Evolutionary conservation across 768 basidiomycete genomes (phyloP), one percentile per base, ranked within the genome.

Genomic region (Amanita rubescens): DNA sequence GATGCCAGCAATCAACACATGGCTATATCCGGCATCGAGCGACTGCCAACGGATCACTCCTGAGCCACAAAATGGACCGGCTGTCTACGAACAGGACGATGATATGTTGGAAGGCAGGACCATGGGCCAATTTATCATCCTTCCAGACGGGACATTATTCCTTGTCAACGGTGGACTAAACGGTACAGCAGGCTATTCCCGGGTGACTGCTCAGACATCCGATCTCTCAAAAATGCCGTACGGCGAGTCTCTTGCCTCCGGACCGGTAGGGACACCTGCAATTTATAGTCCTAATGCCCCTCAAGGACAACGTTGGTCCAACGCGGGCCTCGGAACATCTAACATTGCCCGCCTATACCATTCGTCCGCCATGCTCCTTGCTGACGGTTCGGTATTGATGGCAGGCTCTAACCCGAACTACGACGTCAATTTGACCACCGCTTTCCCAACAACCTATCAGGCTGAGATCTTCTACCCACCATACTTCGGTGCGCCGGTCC

Each of bases 351-450:
- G 94, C 51, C 68, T 98, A 62, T 98, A 98, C 69, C 95, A 98
- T 70, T 95, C 93, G 0, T 80, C 81, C 0, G 94, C 92, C 8
- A 78, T 94, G 17, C 79, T 97, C 22, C 80, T 97, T 15, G 86
- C 92, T 8, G 93, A 89, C 55, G 90, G 81, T 1, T 89, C 88
- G 2, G 84, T 98, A 35, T 67, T 96, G 45, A 79, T 95, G 58
- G 91, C 90, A 24, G 95, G 95, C 5, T 92, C 90, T 27, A 97
- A 97, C 71, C 94, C 94, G 1, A 94, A 94, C 63, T 75, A 87
- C 32, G 94, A 97, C 60, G 85, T 87, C 55, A 84, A 85, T 61
- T 57, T 71, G 32, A 66, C 71, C n/a, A 76, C 79, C 9, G 37
- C 75, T 33, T 92, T 75, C 74, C 84, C 86, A 1, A 92, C 92